Conservation (phyloP, 768 basidiomycete species). For the Sporobolomyces roseus region DNA sequence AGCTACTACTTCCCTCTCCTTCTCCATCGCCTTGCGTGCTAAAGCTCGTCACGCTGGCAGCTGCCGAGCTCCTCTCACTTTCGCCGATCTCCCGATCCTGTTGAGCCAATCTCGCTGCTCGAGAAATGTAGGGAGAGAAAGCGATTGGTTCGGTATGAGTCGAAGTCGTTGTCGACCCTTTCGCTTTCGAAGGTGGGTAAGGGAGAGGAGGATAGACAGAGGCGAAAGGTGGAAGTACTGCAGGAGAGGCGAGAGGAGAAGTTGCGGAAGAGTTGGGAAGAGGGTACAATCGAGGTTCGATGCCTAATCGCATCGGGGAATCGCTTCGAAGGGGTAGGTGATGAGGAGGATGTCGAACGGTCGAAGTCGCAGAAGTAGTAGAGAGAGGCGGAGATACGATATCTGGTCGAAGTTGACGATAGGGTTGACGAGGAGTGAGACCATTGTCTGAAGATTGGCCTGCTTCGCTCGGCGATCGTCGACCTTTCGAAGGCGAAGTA, state of each 20-base stretch:
- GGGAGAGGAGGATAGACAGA: slow-evolving; percentile 22
- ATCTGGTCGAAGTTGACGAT: slow-evolving; percentile 1
- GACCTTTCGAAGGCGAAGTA: background rate
- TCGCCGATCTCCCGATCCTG: background rate
- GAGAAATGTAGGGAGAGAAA: background rate
- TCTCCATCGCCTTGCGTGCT: background rate
- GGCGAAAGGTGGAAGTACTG: background rate
- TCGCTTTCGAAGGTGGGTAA: slow-evolving; percentile 26
- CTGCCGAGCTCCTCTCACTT: background rate
- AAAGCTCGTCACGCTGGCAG: slow-evolving; percentile 13
- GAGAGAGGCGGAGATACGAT: slow-evolving; percentile 24
- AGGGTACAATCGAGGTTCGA: slow-evolving; percentile 31
- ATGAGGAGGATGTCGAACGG: background rate
- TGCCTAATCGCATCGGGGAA: background rate
- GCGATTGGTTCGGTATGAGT: slow-evolving; percentile 16
- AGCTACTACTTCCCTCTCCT: background rate
- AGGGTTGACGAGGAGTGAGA: background rate
- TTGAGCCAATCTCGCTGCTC: background rate
- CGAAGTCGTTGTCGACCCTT: slow-evolving; percentile 3
- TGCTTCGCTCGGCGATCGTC: background rate
- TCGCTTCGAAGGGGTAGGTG: background rate
- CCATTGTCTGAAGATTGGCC: slow-evolving; percentile 1
- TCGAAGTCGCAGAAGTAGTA: slow-evolving; percentile 4
- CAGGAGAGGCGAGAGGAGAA: slow-evolving; percentile 28
- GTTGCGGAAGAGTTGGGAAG: slow-evolving; percentile 23